phyloP scores from a whole-genome alignment of 331 rosid genomes.

The Arachis monticola region DNA sequence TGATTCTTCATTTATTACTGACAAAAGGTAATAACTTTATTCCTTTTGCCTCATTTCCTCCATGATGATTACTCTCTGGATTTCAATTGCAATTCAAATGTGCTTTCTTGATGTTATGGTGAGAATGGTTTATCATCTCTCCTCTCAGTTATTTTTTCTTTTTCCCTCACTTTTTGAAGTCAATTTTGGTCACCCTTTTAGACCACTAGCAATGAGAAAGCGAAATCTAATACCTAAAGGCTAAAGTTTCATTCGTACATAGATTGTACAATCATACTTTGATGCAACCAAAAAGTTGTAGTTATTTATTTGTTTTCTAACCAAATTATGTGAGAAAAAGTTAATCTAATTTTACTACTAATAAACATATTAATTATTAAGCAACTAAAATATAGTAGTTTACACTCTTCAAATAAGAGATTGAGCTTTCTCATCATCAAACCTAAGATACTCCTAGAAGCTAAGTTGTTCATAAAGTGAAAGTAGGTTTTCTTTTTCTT shows the following conservation, averaged over 20 bases:
- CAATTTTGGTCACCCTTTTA: conserved; percentile 42
- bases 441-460: conserved; percentile 3
- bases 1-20: conserved; percentile 48
- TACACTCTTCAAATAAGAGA: too few relatives aligned
- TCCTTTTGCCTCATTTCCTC: conserved; percentile 77
- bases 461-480: conserved; percentile 28
- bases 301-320: too few relatives aligned
- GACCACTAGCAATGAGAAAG: conserved; percentile 45
- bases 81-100: conserved; percentile 44
- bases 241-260: background rate
- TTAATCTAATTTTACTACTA: too few relatives aligned
- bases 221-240: conserved; percentile 29
- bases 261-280: too few relatives aligned
- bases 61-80: conserved; percentile 46
- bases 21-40: conserved; percentile 62
- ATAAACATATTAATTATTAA: too few relatives aligned
- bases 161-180: conserved; percentile 32
- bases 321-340: too few relatives aligned
- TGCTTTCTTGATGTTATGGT: conserved; percentile 19
- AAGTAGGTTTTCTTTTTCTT: conserved; percentile 23
- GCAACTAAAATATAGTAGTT: too few relatives aligned
- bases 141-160: background rate
- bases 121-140: background rate
- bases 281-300: too few relatives aligned
- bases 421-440: too few relatives aligned